These are phyloP conservation scores for Annulohypoxylon bovei DNA, from an alignment of 495 filamentous ascomycete species.

Conservation along the genomic window DNA sequence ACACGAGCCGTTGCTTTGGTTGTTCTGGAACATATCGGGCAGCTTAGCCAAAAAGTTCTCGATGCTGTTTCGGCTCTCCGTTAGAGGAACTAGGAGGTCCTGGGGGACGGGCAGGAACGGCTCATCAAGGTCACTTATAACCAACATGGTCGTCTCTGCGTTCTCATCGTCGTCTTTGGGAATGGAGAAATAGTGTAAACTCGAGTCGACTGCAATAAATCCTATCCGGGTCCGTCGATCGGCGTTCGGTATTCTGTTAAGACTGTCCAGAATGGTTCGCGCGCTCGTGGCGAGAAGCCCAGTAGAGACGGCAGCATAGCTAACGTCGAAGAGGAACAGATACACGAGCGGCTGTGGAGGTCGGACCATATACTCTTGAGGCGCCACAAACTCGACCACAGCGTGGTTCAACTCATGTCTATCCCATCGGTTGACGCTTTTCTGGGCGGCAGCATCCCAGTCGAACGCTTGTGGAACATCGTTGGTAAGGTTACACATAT, in stretches of 20 bases:
- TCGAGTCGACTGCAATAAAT: slow-evolving; percentile 95
- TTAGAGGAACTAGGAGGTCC: slow-evolving; percentile 90
- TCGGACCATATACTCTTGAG: slow-evolving; percentile 99
- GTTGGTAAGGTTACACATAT: slow-evolving; percentile 99
- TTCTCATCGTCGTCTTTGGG: slow-evolving; percentile 86
- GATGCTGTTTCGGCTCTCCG: slow-evolving; percentile 88
- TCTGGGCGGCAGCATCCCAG: slow-evolving; percentile 92
- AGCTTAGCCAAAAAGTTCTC: slow-evolving; percentile 91
- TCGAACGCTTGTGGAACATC: slow-evolving; percentile 98
- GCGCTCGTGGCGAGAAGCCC: slow-evolving; percentile 96
- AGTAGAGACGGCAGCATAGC: slow-evolving; percentile 87
- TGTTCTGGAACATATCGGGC: slow-evolving; percentile 96
- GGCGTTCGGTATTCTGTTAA: slow-evolving; percentile 96
- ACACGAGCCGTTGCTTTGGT: slow-evolving; percentile 82
- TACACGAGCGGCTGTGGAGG: slow-evolving; percentile 98
- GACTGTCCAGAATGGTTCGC: slow-evolving; percentile 91
- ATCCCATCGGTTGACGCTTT: slow-evolving; percentile 88
- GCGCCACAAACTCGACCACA: slow-evolving; percentile 96
- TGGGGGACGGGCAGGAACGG: slow-evolving; percentile 92
- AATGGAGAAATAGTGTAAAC: slow-evolving; percentile 94
- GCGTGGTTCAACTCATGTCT: slow-evolving; percentile 91
- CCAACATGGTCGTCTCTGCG: slow-evolving; percentile 87
- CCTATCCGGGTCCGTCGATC: slow-evolving; percentile 91
- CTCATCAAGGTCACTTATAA: slow-evolving; percentile 95
- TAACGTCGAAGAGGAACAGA: slow-evolving; percentile 96